phyloP scores from a whole-genome alignment of 2,329 filamentous ascomycete species.

The Fusarium pininemorale region DNA sequence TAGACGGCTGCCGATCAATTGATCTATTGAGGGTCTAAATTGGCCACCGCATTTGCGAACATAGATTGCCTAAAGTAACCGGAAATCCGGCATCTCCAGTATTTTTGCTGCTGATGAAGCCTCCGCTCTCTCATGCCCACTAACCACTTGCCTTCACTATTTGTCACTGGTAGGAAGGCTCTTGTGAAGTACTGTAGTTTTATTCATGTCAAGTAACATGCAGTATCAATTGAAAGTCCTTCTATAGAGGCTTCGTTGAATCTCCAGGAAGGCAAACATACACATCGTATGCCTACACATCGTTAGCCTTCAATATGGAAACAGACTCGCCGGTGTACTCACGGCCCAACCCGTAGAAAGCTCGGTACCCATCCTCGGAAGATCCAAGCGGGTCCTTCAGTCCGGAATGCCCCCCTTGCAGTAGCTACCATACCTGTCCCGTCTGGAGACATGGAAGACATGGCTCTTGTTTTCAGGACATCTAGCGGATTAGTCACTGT shows the following conservation, averaged over 20 bases:
- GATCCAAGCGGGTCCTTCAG: background rate
- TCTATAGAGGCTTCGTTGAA: background rate
- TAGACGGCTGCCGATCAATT: background rate
- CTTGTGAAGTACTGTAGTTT: rapidly evolving
- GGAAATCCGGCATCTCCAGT: background rate
- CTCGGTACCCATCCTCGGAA: background rate
- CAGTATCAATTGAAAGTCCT: background rate
- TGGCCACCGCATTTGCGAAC: rapidly evolving
- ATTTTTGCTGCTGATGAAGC: background rate
- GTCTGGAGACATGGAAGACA: background rate
- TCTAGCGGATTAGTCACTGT: background rate
- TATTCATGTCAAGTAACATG: rapidly evolving
- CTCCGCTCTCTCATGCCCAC: background rate
- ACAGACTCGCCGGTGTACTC: background rate
- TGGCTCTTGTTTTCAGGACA: background rate
- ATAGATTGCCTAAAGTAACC: background rate
- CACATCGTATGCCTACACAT: background rate
- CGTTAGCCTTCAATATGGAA: background rate
- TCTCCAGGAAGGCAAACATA: background rate
- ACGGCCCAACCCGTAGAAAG: background rate
- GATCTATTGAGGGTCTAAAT: rapidly evolving
- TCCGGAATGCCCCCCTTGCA: background rate
- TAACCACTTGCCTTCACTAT: background rate
- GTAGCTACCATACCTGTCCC: background rate
- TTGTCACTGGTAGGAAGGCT: background rate